These are phyloP conservation scores for Selenicereus undatus DNA, from an alignment of 148 eudicot species.

Conservation along the genomic window DNA sequence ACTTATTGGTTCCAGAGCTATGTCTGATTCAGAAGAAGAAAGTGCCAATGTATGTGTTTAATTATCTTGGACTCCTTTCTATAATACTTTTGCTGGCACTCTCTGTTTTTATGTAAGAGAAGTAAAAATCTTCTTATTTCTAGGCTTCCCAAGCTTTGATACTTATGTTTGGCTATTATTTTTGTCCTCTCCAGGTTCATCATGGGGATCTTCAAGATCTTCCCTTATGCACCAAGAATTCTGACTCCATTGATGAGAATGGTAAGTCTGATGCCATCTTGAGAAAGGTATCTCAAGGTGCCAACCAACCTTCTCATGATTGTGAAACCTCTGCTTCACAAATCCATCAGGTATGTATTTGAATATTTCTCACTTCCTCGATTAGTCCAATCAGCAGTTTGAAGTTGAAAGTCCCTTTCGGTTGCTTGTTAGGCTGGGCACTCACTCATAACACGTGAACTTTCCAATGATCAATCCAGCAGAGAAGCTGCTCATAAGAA, in stretches of 20 bases:
- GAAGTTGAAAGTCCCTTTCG: not conserved
- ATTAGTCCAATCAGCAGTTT: not conserved
- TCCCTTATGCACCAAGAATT: conserved; percentile 17
- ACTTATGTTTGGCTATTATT: not conserved
- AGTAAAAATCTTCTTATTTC: not conserved
- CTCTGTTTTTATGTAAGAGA: not conserved
- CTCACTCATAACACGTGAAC: conserved; percentile 10
- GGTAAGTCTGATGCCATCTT: conserved; percentile 18
- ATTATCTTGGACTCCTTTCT: not conserved
- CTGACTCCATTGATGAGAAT: conserved; percentile 14
- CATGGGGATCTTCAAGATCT: conserved; percentile 10
- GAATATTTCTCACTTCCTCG: not conserved
- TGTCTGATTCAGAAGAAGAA: conserved; percentile 10
- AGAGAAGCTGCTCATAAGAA: conserved; percentile 13
- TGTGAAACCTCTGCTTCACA: conserved; percentile 23
- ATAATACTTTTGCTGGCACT: not conserved
- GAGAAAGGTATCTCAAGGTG: conserved; percentile 21
- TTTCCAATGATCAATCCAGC: conserved; percentile 3
- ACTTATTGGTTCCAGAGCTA: not conserved
- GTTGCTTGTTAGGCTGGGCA: conserved; percentile 5
- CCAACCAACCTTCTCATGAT: conserved; percentile 19
- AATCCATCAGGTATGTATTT: conserved; percentile 30
- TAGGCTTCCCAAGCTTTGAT: not conserved
- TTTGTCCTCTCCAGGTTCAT: conserved; percentile 18
- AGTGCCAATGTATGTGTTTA: conserved; percentile 27